Percentiles rank a stretch among this genome's conserved stretches.
Conservation (phyloP, 148 eudicot species). For the Nyssa sinensis region DNA sequence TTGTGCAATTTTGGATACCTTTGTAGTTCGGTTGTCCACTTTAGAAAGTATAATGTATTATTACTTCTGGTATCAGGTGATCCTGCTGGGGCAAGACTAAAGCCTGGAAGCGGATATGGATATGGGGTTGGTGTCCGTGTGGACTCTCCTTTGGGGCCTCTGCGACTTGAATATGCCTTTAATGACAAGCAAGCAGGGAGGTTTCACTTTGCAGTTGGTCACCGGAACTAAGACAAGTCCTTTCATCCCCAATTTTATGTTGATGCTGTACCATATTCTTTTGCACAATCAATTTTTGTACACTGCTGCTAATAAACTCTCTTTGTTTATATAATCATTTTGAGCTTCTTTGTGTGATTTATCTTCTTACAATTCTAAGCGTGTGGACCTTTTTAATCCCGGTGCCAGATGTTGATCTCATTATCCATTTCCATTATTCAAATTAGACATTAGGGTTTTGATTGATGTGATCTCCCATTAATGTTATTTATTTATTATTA, state of each 20-base stretch:
- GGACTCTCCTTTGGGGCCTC: conserved; percentile 92
- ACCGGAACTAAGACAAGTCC: conserved; percentile 46
- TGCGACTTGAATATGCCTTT: conserved; percentile 94
- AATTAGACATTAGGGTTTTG: too few species aligned
- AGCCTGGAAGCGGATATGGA: conserved; percentile 96
- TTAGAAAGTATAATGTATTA: not conserved
- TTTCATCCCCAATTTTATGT: not conserved
- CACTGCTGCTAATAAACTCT: too few species aligned
- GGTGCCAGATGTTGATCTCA: too few species aligned
- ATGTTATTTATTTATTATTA: too few species aligned
- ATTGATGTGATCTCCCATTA: too few species aligned
- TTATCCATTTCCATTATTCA: too few species aligned
- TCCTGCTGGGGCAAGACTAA: conserved; percentile 92
- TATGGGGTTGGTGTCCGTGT: conserved; percentile 88
- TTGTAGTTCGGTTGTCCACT: not conserved
- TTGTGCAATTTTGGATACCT: not conserved
- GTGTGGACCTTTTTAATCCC: too few species aligned
- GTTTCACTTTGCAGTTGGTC: conserved; percentile 96
- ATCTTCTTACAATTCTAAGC: too few species aligned
- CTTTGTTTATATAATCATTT: too few species aligned
- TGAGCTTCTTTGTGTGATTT: too few species aligned
- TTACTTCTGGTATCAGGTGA: conserved; percentile 51
- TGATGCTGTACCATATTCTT: not conserved
- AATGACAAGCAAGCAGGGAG: conserved; percentile 67
- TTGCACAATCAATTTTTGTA: too few species aligned